Conservation (phyloP, 495 filamentous ascomycete genomes). For the Penicillium flavigenum region DNA sequence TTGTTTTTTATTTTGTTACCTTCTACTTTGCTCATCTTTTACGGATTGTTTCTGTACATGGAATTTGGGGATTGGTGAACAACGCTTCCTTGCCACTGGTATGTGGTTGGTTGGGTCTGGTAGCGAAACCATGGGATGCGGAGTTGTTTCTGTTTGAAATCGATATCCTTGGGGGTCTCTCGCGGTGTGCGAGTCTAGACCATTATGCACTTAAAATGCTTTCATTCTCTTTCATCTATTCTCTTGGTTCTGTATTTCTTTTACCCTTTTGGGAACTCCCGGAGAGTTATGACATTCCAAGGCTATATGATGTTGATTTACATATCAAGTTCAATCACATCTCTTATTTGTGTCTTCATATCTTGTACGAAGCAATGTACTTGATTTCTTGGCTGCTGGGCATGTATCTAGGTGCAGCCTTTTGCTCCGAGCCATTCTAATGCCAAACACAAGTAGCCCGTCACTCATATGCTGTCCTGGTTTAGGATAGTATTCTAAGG, state of each 20-base stretch:
- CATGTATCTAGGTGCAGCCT: neutral
- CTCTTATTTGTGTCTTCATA: slow-evolving; percentile 26
- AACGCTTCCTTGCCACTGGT: slow-evolving; percentile 36
- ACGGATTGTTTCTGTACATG: slow-evolving; percentile 43
- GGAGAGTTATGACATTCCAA: slow-evolving; percentile 26
- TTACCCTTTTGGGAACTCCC: slow-evolving; percentile 27
- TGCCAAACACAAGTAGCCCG: neutral
- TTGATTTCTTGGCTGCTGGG: neutral
- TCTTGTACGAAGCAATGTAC: neutral
- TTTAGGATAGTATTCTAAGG: neutral
- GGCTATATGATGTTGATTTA: slow-evolving; percentile 32
- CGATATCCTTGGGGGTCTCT: slow-evolving; percentile 42
- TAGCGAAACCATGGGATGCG: slow-evolving; percentile 49
- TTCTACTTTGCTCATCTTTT: slow-evolving; percentile 26
- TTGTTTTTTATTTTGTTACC: slow-evolving; percentile 32
- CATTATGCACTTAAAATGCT: slow-evolving; percentile 37
- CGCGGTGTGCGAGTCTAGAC: slow-evolving; percentile 38
- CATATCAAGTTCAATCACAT: slow-evolving; percentile 27
- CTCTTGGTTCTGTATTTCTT: slow-evolving; percentile 18
- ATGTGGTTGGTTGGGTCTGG: slow-evolving; percentile 34
- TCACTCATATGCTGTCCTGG: neutral
- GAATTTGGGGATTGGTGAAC: slow-evolving; percentile 40
- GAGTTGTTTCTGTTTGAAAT: slow-evolving; percentile 42
- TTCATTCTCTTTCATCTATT: slow-evolving; percentile 20
- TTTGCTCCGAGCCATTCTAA: neutral